Conservation (phyloP, 495 filamentous ascomycete genomes). For the Lasiosphaeria ovina region DNA sequence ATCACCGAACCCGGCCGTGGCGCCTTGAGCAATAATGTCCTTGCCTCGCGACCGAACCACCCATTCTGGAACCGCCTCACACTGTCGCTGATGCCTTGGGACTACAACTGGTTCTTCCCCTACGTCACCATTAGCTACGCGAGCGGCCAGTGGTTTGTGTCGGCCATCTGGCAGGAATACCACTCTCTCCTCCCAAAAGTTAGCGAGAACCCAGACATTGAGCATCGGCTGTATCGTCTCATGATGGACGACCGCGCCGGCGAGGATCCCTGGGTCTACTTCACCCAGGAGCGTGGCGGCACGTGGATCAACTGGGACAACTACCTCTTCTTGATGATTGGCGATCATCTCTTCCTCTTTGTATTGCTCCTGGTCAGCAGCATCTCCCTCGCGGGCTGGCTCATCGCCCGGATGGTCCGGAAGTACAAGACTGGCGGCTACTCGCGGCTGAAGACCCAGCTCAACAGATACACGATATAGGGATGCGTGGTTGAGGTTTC, state of each 20-base stretch:
- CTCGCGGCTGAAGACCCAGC: conserved; percentile 4
- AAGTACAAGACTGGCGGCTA: conserved; percentile 16
- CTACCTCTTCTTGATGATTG: conserved; percentile 29
- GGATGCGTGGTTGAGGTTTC: neutral
- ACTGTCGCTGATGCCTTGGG: conserved; percentile 65
- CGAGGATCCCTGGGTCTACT: conserved; percentile 41
- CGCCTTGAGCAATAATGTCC: conserved; percentile 86
- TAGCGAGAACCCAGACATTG: conserved; percentile 11
- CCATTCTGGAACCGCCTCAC: conserved; percentile 79
- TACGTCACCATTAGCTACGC: conserved; percentile 90
- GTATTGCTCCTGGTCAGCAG: conserved; percentile 34
- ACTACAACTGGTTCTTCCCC: conserved; percentile 74
- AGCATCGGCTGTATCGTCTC: conserved; percentile 33
- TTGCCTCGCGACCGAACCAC: conserved; percentile 76
- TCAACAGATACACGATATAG: conserved; percentile 4
- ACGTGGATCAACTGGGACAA: conserved; percentile 49
- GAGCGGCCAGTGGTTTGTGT: conserved; percentile 81
- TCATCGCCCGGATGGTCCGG: conserved; percentile 5
- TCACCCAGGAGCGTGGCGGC: conserved; percentile 41
- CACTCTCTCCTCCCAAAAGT: conserved; percentile 23
- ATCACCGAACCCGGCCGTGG: conserved; percentile 76
- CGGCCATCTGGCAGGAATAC: conserved; percentile 81
- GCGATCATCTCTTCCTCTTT: conserved; percentile 34
- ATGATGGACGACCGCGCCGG: conserved; percentile 43
- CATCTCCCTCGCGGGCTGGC: conserved; percentile 12